These are phyloP conservation scores for Claviceps sp. DNA, from an alignment of 2,329 filamentous ascomycete species.

Conservation along the genomic window DNA sequence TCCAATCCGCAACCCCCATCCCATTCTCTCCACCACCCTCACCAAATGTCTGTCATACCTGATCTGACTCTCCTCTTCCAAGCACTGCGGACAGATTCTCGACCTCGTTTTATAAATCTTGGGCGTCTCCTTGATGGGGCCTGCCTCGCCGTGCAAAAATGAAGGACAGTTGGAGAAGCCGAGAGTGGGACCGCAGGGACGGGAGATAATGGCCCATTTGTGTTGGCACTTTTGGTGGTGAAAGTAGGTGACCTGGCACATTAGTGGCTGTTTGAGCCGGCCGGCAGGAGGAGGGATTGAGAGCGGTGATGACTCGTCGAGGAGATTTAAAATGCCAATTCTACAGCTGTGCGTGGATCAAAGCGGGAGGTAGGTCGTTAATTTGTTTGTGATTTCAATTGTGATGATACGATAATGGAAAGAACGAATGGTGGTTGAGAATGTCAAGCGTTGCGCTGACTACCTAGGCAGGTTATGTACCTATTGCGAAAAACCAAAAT, in stretches of 20 bases:
- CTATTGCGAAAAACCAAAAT: background rate
- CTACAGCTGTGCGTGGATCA: background rate
- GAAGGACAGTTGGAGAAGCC: conserved; percentile 35
- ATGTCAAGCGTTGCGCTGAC: background rate
- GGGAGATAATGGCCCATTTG: conserved; percentile 35
- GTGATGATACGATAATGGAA: background rate
- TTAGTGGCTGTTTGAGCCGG: conserved; percentile 10
- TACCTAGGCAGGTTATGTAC: too few relatives aligned
- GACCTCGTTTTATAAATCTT: conserved; percentile 21
- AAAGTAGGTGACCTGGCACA: conserved; percentile 37
- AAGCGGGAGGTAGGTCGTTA: background rate
- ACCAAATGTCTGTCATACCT: conserved; percentile 34
- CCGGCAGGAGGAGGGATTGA: too few relatives aligned
- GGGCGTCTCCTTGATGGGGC: conserved; percentile 21
- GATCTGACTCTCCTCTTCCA: conserved; percentile 13
- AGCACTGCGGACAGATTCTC: conserved; percentile 29
- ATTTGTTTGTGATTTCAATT: background rate
- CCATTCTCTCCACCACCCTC: conserved; percentile 31
- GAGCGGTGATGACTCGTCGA: too few relatives aligned
- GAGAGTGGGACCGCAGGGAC: conserved; percentile 33
- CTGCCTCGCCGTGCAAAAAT: conserved; percentile 23
- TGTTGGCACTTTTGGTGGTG: conserved; percentile 36
- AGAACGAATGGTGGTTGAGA: background rate
- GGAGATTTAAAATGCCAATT: background rate
- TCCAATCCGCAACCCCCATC: conserved; percentile 33